Percentiles rank a stretch among this genome's conserved stretches.
These are phyloP conservation scores for Coprinellus aureogranulatus DNA, from an alignment of 768 basidiomycete genomes.

Conservation along the genomic window DNA sequence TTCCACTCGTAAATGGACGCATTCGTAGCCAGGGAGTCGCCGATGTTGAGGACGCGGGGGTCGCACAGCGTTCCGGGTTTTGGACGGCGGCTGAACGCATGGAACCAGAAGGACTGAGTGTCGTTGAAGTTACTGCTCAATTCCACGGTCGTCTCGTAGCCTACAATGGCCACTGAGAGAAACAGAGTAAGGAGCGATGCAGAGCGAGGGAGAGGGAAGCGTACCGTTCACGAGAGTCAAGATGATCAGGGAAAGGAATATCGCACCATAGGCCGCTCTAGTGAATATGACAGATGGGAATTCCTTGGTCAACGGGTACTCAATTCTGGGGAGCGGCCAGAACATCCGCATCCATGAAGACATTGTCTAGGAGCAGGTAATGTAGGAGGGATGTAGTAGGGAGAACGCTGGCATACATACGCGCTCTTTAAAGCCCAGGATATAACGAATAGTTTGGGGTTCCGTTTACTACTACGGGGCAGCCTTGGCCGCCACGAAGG, in stretches of 20 bases:
- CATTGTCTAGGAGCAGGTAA: too few relatives aligned
- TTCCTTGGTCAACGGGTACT: not conserved
- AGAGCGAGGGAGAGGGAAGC: not conserved
- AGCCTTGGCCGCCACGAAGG: too few relatives aligned
- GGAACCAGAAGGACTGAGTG: slow-evolving; percentile 18
- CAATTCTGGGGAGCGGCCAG: not conserved
- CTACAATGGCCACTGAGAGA: slow-evolving; percentile 17
- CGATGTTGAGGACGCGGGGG: slow-evolving; percentile 16
- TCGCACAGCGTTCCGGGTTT: slow-evolving; percentile 19
- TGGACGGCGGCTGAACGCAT: slow-evolving; percentile 1
- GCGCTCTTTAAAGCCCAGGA: too few relatives aligned
- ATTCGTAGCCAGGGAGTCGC: slow-evolving; percentile 21
- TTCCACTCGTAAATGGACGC: slow-evolving; percentile 20
- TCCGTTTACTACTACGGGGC: too few relatives aligned
- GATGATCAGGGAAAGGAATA: not conserved
- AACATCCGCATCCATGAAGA: too few relatives aligned
- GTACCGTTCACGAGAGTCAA: not conserved
- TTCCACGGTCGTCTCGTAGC: slow-evolving; percentile 21
- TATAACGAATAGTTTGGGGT: too few relatives aligned
- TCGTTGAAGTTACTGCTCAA: slow-evolving; percentile 20
- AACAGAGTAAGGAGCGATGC: not conserved
- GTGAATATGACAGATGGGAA: not conserved
- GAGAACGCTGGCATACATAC: too few relatives aligned
- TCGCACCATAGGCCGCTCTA: not conserved
- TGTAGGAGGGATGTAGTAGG: too few relatives aligned